Evolutionary conservation across 2,329 filamentous ascomycete genomes (phyloP).

Genomic region (Fusarium udum): DNA sequence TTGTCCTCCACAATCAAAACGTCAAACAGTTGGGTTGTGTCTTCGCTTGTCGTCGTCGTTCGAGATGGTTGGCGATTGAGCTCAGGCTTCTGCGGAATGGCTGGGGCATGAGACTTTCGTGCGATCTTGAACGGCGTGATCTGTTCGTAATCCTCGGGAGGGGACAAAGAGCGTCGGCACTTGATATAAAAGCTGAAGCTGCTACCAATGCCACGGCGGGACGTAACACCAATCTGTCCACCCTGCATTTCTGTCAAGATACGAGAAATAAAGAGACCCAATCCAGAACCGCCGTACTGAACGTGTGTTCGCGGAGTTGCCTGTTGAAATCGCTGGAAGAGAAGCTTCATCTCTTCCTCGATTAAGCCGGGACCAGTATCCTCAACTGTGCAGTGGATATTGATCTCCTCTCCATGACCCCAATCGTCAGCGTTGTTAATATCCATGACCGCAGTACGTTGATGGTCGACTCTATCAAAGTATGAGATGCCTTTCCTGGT

Average conservation of each 20-base stretch:
- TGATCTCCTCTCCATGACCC: conserved; percentile 76
- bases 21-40: conserved; percentile 53
- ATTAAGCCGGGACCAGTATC: conserved; percentile 76
- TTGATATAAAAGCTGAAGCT: conserved; percentile 83
- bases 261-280: conserved; percentile 79
- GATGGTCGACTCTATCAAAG: conserved; percentile 57
- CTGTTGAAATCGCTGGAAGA: conserved; percentile 76
- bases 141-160: conserved; percentile 50
- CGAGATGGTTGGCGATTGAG: conserved; percentile 29
- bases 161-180: conserved; percentile 63
- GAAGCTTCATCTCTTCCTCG: conserved; percentile 70
- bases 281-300: conserved; percentile 75
- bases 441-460: conserved; percentile 48
- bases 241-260: conserved; percentile 81
- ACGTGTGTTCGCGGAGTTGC: conserved; percentile 75
- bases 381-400: conserved; percentile 75
- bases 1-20: conserved; percentile 76
- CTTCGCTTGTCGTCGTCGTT: conserved; percentile 13
- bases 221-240: conserved; percentile 78
- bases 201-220: conserved; percentile 72
- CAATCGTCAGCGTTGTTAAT: conserved; percentile 69
- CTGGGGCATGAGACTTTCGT: conserved; percentile 42
- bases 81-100: conserved; percentile 27
- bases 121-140: conserved; percentile 50
- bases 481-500: conserved; percentile 55